Conservation (phyloP, 2,329 filamentous ascomycete genomes). For the Trichoderma endophyticum region DNA sequence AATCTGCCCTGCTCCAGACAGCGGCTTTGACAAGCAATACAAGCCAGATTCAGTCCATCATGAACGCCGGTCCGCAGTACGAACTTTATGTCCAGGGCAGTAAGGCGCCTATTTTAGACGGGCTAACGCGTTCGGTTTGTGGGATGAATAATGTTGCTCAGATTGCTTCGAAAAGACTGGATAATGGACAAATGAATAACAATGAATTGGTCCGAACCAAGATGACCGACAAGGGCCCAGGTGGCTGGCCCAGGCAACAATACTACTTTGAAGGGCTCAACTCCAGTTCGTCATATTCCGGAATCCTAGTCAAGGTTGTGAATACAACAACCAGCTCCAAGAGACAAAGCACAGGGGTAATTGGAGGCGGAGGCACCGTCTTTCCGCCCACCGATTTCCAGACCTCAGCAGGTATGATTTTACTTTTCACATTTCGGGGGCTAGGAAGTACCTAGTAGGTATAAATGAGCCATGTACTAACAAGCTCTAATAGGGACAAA, state of each 20-base stretch:
- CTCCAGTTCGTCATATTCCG: constrained; percentile 66
- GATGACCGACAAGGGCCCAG: constrained; percentile 67
- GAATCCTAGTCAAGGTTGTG: constrained; percentile 64
- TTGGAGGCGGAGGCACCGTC: constrained; percentile 72
- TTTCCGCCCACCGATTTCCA: constrained; percentile 69
- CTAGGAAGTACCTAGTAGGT: too few relatives aligned
- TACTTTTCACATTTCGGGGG: neutral
- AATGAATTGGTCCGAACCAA: constrained; percentile 51
- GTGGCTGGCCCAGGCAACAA: constrained; percentile 74
- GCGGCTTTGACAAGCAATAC: constrained; percentile 64
- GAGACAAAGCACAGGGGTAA: constrained; percentile 35
- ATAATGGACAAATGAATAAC: constrained; percentile 47
- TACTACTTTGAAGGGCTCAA: constrained; percentile 81
- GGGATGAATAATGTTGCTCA: constrained; percentile 67
- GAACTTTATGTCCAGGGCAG: constrained; percentile 71
- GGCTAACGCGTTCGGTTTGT: constrained; percentile 78
- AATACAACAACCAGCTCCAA: constrained; percentile 45
- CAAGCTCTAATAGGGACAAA: constrained; percentile 60
- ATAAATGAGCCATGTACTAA: neutral
- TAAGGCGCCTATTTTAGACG: constrained; percentile 58
- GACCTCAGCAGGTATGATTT: constrained; percentile 68
- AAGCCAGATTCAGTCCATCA: constrained; percentile 51
- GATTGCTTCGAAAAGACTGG: constrained; percentile 51
- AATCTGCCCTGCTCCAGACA: constrained; percentile 75
- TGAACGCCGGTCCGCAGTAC: constrained; percentile 59